These are phyloP conservation scores for Cercophora scortea DNA, from an alignment of 495 filamentous ascomycete genomes.

Conservation along the genomic window DNA sequence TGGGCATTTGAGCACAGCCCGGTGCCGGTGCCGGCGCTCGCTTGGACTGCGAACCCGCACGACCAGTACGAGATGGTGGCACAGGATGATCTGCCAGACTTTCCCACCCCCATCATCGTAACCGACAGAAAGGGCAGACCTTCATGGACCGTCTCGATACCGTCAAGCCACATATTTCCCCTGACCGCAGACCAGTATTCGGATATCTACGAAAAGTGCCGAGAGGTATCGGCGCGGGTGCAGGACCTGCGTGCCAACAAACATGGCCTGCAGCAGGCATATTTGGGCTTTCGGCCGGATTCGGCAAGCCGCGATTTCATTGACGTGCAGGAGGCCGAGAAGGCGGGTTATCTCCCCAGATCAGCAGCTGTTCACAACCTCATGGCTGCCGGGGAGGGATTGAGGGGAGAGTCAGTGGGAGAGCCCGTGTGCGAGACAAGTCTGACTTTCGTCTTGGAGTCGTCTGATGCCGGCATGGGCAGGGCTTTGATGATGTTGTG, in stretches of 20 bases:
- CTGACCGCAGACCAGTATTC: constrained; percentile 49
- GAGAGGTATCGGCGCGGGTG: constrained; percentile 44
- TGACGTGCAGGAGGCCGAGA: constrained; percentile 57
- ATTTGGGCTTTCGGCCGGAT: constrained; percentile 49
- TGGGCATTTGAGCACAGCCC: constrained; percentile 15
- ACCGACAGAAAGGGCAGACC: constrained; percentile 46
- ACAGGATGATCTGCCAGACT: constrained; percentile 41
- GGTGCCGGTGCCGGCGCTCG: constrained; percentile 12
- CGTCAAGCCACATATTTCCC: constrained; percentile 48
- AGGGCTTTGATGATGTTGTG: constrained; percentile 63
- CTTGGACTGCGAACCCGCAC: constrained; percentile 21
- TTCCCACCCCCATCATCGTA: constrained; percentile 52
- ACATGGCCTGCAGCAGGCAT: constrained; percentile 29
- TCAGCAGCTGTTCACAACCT: constrained; percentile 5
- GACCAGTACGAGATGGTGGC: constrained; percentile 45
- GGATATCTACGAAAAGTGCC: constrained; percentile 52
- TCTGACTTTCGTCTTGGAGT: constrained; percentile 64
- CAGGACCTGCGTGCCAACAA: constrained; percentile 34
- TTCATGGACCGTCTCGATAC: constrained; percentile 67
- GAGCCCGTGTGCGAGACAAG: constrained; percentile 51
- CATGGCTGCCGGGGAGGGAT: constrained; percentile 15
- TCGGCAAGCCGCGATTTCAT: constrained; percentile 54
- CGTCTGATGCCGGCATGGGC: constrained; percentile 58
- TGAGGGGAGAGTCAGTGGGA: constrained; percentile 24
- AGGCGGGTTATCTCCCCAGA: constrained; percentile 44